These are phyloP conservation scores for Larix kaempferi DNA, from an alignment of 75 land plant genomes.

Conservation along the genomic window DNA sequence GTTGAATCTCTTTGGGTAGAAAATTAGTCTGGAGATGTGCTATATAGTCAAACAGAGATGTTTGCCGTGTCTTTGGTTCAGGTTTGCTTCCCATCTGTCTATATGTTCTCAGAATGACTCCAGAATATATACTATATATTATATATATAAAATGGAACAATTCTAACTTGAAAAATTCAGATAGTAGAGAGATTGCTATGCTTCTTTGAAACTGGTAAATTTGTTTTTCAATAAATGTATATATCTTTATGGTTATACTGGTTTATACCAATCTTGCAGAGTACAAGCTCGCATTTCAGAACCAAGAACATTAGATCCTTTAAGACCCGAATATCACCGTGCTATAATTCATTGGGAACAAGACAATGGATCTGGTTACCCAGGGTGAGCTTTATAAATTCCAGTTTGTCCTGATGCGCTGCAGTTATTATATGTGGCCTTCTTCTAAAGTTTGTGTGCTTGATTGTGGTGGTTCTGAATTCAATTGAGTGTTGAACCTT, in stretches of 20 bases:
- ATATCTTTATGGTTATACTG: conserved; percentile 7
- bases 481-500: too few species aligned
- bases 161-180: background rate
- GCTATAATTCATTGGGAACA: conserved; percentile 62
- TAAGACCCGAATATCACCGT: conserved; percentile 80
- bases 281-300: conserved; percentile 55
- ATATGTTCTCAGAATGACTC: background rate
- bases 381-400: conserved; percentile 59
- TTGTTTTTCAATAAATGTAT: background rate
- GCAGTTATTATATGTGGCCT: background rate
- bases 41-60: background rate
- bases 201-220: too few species aligned
- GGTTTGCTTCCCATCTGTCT: background rate
- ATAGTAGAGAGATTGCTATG: too few species aligned
- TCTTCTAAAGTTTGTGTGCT: background rate
- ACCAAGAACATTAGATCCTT: conserved; percentile 55
- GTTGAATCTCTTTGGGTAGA: background rate
- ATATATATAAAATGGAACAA: too few species aligned
- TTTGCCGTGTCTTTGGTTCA: background rate
- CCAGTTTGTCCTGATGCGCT: background rate
- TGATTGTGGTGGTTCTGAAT: background rate
- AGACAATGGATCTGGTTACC: conserved; percentile 57
- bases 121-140: too few species aligned
- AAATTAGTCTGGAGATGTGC: background rate
- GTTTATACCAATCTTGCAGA: conserved; percentile 29